Percentiles rank a stretch among this genome's conserved stretches.
Conservation (phyloP, 768 basidiomycete genomes). For the Collybia sordida region DNA sequence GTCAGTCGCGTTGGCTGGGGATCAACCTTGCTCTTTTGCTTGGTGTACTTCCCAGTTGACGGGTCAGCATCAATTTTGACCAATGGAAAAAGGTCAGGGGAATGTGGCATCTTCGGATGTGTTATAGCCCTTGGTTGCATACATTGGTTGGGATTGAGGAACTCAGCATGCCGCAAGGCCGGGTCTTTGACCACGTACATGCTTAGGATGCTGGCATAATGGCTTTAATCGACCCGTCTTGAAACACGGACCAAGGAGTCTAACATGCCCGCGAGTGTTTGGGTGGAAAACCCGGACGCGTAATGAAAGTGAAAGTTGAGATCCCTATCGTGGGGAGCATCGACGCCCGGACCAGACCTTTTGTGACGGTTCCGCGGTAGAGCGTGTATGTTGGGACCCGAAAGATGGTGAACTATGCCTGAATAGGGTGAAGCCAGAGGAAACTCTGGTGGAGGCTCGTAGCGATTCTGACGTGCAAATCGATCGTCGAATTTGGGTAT, state of each 20-base stretch:
- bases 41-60: constrained; percentile 80
- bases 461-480: constrained; percentile 97
- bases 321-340: constrained; percentile 26
- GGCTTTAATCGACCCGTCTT: constrained; percentile 82
- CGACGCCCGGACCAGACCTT: constrained; percentile 55
- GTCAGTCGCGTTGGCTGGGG: constrained; percentile 59
- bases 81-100: constrained; percentile 58
- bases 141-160: constrained; percentile 50
- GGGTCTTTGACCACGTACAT: constrained; percentile 30
- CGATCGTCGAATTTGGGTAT: constrained; percentile 94
- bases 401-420: constrained; percentile 79
- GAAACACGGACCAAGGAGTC: constrained; percentile 89
- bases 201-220: constrained; percentile 78
- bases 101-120: constrained; percentile 80
- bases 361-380: constrained; percentile 75
- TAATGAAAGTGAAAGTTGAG: constrained; percentile 65
- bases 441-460: constrained; percentile 95
- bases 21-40: constrained; percentile 55
- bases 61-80: constrained; percentile 82
- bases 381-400: constrained; percentile 75
- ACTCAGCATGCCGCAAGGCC: constrained; percentile 42
- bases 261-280: constrained; percentile 81
- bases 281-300: constrained; percentile 65
- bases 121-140: constrained; percentile 36
- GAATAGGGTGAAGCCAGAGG: constrained; percentile 92